Percentiles rank a stretch among this genome's conserved stretches.
phyloP scores from a whole-genome alignment of 2,329 filamentous ascomycete species.

The Pseudocercospora vitis region DNA sequence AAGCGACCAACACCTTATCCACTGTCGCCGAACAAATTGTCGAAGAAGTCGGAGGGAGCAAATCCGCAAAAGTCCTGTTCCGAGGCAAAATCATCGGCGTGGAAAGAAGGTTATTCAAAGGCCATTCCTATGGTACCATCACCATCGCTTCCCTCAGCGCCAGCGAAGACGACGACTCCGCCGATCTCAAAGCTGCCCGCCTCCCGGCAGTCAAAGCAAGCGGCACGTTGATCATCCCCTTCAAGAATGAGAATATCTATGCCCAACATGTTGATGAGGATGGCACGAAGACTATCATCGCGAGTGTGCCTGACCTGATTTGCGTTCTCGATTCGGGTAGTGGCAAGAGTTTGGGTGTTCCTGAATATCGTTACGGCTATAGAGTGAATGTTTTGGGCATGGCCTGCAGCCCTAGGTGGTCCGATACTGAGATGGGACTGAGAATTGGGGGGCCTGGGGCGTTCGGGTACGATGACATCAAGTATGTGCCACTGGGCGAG shows the following conservation, averaged over 20 bases:
- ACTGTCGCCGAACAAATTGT: conserved; percentile 60
- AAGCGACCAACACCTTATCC: conserved; percentile 52
- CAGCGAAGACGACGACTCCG: conserved; percentile 40
- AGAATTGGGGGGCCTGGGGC: conserved; percentile 53
- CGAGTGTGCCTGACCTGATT: conserved; percentile 53
- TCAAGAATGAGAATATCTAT: conserved; percentile 74
- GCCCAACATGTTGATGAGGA: conserved; percentile 45
- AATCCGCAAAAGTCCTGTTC: conserved; percentile 59
- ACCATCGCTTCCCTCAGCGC: conserved; percentile 43
- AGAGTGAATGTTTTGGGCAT: conserved; percentile 56
- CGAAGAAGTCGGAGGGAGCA: conserved; percentile 56
- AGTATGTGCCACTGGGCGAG: conserved; percentile 53
- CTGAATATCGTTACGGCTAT: conserved; percentile 57
- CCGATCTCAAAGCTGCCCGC: conserved; percentile 21
- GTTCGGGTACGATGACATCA: conserved; percentile 49
- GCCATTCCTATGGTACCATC: conserved; percentile 61
- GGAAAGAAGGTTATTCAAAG: conserved; percentile 56
- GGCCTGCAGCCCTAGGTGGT: conserved; percentile 57
- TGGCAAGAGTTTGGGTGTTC: conserved; percentile 53
- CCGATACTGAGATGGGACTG: conserved; percentile 49
- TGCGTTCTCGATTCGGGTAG: conserved; percentile 51
- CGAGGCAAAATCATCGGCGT: conserved; percentile 65
- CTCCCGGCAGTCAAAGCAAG: conserved; percentile 39
- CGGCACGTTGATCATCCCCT: conserved; percentile 63
- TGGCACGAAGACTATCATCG: conserved; percentile 45